Conservation (phyloP, 495 filamentous ascomycete species). For the Penicillium coffeae region DNA sequence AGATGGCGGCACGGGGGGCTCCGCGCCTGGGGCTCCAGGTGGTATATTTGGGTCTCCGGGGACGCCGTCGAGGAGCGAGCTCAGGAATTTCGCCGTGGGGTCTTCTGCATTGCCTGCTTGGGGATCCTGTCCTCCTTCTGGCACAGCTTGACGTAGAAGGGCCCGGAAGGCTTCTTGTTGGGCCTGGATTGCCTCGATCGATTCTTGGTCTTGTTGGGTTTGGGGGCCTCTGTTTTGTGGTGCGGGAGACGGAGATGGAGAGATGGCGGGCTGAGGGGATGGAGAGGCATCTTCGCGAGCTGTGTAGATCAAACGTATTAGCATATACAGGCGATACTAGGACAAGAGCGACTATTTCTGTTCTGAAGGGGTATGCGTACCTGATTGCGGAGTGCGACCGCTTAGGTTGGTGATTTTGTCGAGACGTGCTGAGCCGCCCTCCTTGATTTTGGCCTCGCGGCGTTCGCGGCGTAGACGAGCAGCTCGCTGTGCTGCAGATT, state of each 20-base stretch:
- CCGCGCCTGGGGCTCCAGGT: constrained; percentile 20
- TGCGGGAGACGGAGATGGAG: constrained; percentile 30
- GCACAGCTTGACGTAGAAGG: constrained; percentile 35
- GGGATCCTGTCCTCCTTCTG: constrained; percentile 27
- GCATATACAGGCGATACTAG: no score
- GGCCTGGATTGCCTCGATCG: constrained; percentile 27
- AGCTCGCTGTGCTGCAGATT: constrained; percentile 61
- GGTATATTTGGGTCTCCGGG: constrained; percentile 26
- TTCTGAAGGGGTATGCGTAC: constrained; percentile 19
- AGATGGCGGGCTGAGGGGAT: constrained; percentile 23
- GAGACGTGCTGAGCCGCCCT: constrained; percentile 72
- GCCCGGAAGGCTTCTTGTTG: constrained; percentile 44
- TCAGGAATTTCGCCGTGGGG: constrained; percentile 59
- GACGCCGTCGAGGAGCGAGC: constrained; percentile 53
- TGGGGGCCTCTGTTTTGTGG: constrained; percentile 18
- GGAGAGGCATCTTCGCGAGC: constrained; percentile 30
- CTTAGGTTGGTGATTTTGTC: constrained; percentile 79
- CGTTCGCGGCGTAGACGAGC: constrained; percentile 85
- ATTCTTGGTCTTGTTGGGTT: constrained; percentile 17
- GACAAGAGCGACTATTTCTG: no score
- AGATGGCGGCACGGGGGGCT: constrained; percentile 19
- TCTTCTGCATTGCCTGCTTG: constrained; percentile 42
- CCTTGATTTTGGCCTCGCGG: constrained; percentile 84
- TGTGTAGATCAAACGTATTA: no score
- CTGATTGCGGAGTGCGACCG: constrained; percentile 54